Conservation (phyloP, 2,329 filamentous ascomycete genomes). For the Monilinia fructicola region DNA sequence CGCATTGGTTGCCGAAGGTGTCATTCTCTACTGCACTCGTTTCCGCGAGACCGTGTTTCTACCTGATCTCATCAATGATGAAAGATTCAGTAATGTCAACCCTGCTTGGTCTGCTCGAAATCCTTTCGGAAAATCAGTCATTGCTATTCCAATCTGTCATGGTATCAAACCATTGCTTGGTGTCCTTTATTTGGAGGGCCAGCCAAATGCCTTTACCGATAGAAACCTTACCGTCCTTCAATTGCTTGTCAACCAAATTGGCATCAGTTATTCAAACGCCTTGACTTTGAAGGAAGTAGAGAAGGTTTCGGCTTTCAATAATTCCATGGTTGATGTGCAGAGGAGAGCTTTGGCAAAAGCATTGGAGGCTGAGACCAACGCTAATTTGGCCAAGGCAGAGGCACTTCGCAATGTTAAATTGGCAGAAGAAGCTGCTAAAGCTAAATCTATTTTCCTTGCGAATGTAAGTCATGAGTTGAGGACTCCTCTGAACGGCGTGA, state of each 20-base stretch:
- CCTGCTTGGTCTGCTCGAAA: constrained; percentile 67
- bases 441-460: constrained; percentile 77
- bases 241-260: constrained; percentile 76
- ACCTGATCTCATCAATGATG: constrained; percentile 70
- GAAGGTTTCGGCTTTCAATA: constrained; percentile 75
- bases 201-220: constrained; percentile 74
- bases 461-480: constrained; percentile 80
- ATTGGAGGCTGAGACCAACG: constrained; percentile 70
- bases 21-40: constrained; percentile 73
- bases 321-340: constrained; percentile 74
- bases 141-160: constrained; percentile 77
- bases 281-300: constrained; percentile 69
- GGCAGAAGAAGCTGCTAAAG: constrained; percentile 79
- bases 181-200: constrained; percentile 72
- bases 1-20: constrained; percentile 70
- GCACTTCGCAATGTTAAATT: constrained; percentile 77
- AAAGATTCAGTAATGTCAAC: constrained; percentile 74
- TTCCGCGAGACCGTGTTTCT: constrained; percentile 76
- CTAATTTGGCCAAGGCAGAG: constrained; percentile 72
- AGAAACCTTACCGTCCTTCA: constrained; percentile 66
- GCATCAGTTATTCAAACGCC: constrained; percentile 68
- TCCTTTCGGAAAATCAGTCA: constrained; percentile 69
- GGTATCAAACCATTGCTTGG: constrained; percentile 69
- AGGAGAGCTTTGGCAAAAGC: constrained; percentile 72
- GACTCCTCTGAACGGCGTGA: constrained; percentile 82